Conservation (phyloP, 139 green algal species). For the Closterium sp. region DNA sequence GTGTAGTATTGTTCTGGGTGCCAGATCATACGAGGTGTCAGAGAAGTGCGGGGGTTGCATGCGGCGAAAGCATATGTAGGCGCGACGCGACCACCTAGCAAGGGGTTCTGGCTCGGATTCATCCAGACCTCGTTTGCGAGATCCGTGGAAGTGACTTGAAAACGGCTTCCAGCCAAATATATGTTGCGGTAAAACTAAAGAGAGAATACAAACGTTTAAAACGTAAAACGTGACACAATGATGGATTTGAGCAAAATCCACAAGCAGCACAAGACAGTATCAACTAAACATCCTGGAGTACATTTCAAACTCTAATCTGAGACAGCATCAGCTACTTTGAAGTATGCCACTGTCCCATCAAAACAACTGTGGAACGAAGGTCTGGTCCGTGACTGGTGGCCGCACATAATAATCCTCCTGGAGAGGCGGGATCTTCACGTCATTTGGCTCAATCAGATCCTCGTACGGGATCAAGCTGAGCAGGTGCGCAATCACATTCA, state of each 20-base stretch:
- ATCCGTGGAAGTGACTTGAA: background rate
- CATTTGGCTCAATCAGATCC: conserved; percentile 40
- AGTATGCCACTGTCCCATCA: background rate
- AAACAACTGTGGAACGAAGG: conserved; percentile 24
- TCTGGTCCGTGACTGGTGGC: conserved; percentile 32
- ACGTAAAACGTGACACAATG: too few species aligned
- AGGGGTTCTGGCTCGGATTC: background rate
- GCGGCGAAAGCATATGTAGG: background rate
- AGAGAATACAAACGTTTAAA: too few species aligned
- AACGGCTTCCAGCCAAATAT: too few species aligned
- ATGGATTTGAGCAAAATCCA: too few species aligned
- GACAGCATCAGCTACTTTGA: background rate
- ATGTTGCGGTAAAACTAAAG: too few species aligned
- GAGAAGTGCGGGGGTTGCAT: background rate
- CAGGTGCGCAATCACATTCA: conserved; percentile 53
- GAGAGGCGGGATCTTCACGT: conserved; percentile 33
- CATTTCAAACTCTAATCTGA: too few species aligned
- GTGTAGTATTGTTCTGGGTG: background rate
- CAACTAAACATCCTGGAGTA: too few species aligned
- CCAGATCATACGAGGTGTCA: background rate
- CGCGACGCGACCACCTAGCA: background rate
- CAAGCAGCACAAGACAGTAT: too few species aligned
- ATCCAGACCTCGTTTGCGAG: background rate
- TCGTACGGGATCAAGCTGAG: conserved; percentile 47
- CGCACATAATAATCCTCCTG: conserved; percentile 42